phyloP scores from a whole-genome alignment of 2,329 filamentous ascomycete genomes.

The Chaetoscypha palmicola region DNA sequence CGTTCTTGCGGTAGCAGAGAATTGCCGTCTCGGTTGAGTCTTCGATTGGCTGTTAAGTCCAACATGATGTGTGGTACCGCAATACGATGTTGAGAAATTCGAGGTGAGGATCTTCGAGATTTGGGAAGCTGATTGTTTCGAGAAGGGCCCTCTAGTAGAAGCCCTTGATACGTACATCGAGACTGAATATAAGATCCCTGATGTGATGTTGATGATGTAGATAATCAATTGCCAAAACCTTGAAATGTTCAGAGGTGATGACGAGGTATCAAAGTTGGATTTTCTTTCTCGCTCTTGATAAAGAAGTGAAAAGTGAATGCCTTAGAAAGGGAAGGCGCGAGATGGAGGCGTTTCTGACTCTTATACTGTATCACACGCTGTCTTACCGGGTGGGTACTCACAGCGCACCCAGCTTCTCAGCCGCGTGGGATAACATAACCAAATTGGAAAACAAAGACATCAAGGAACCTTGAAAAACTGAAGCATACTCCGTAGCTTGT shows the following conservation, averaged over 20 bases:
- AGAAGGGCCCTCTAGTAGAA: slow-evolving; percentile 21
- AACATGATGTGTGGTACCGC: background rate
- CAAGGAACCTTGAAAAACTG: too few relatives aligned
- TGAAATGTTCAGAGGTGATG: too few relatives aligned
- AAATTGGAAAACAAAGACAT: too few relatives aligned
- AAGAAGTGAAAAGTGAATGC: background rate
- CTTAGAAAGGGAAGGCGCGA: too few relatives aligned
- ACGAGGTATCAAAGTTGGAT: too few relatives aligned
- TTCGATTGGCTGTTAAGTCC: slow-evolving; percentile 9
- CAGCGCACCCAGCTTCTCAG: too few relatives aligned
- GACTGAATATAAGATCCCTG: too few relatives aligned
- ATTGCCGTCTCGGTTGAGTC: slow-evolving; percentile 16
- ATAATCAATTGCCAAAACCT: background rate
- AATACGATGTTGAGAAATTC: slow-evolving; percentile 3
- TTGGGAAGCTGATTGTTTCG: slow-evolving; percentile 22
- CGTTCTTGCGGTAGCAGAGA: slow-evolving; percentile 25
- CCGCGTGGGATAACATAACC: too few relatives aligned
- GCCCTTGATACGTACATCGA: slow-evolving; percentile 27
- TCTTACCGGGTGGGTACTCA: too few relatives aligned
- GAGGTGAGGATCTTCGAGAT: slow-evolving; percentile 9
- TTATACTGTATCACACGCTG: too few relatives aligned
- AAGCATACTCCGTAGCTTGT: too few relatives aligned
- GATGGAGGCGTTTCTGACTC: too few relatives aligned
- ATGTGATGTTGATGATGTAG: background rate
- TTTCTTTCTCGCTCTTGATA: background rate